Conservation (phyloP, 257 asterid species). For the Orobanche coerulescens region DNA sequence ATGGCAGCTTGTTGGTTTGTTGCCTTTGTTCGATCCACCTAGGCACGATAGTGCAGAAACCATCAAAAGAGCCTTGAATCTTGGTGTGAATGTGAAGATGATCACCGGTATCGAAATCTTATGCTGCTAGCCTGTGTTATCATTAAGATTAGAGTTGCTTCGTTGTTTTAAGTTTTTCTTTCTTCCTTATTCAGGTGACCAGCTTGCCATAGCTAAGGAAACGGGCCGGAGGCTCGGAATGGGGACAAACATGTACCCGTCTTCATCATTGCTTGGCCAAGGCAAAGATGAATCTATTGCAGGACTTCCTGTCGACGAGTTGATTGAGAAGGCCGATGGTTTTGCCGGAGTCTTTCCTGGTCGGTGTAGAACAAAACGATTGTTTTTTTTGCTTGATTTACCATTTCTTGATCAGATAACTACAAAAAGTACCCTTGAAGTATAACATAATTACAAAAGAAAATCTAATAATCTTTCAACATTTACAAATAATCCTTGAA, state of each 20-base stretch:
- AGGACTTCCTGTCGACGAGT: slow-evolving; percentile 73
- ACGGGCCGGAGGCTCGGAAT: slow-evolving; percentile 94
- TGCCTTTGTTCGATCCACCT: slow-evolving; percentile 89
- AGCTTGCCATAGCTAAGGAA: slow-evolving; percentile 91
- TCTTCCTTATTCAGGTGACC: slow-evolving; percentile 48
- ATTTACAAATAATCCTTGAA: too few species aligned
- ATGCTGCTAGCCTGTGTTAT: not conserved
- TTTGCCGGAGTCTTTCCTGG: slow-evolving; percentile 99
- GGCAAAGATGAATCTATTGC: slow-evolving; percentile 66
- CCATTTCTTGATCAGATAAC: too few species aligned
- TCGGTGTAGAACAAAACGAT: slow-evolving; percentile 8
- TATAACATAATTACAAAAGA: too few species aligned
- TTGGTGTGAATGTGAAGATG: slow-evolving; percentile 94
- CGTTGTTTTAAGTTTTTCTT: not conserved
- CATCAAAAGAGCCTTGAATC: slow-evolving; percentile 78
- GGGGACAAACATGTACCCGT: slow-evolving; percentile 93
- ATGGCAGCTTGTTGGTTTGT: slow-evolving; percentile 85
- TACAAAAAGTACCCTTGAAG: not conserved
- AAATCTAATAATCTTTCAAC: too few species aligned
- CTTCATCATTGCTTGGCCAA: slow-evolving; percentile 74
- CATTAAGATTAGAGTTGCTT: not conserved
- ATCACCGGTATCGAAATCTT: slow-evolving; percentile 55
- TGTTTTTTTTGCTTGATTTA: not conserved
- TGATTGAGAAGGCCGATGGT: slow-evolving; percentile 92
- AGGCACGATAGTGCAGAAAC: slow-evolving; percentile 96